A percentile compares a stretch with the other conserved stretches of the same genome.
Evolutionary conservation across 2,329 filamentous ascomycete species (phyloP).

Genomic region (Cladosporium sp.): DNA sequence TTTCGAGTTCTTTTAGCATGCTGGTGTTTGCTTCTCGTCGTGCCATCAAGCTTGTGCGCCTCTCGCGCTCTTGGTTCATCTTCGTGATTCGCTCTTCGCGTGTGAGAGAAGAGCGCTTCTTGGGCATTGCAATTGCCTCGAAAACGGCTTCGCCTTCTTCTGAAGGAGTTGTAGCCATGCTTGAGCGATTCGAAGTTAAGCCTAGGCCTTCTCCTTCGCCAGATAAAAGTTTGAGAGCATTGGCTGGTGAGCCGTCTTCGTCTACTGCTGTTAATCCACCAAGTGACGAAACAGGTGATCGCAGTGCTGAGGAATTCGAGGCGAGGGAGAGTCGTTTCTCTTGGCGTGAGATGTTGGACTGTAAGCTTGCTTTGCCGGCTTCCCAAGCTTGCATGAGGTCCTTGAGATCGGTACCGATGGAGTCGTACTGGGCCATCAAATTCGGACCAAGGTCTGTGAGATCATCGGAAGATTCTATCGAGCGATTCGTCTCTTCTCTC

Average conservation of each 20-base stretch:
- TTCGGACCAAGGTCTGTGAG: slow-evolving; percentile 64
- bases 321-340: slow-evolving; percentile 56
- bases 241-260: slow-evolving; percentile 55
- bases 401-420: slow-evolving; percentile 82
- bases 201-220: slow-evolving; percentile 64
- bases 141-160: slow-evolving; percentile 57
- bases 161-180: slow-evolving; percentile 48
- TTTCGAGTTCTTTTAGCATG: slow-evolving; percentile 91
- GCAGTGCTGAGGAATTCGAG: slow-evolving; percentile 36
- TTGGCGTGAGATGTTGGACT: slow-evolving; percentile 75
- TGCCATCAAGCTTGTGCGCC: slow-evolving; percentile 65
- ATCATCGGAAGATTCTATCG: slow-evolving; percentile 63
- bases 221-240: slow-evolving; percentile 73
- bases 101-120: slow-evolving; percentile 62
- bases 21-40: slow-evolving; percentile 75
- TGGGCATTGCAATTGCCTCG: slow-evolving; percentile 77
- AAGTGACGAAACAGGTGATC: slow-evolving; percentile 50
- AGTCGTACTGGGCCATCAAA: slow-evolving; percentile 87
- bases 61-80: slow-evolving; percentile 80
- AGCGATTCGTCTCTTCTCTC: slow-evolving; percentile 79
- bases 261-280: slow-evolving; percentile 57
- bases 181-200: slow-evolving; percentile 37
- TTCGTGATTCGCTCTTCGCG: slow-evolving; percentile 82
- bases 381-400: slow-evolving; percentile 48
- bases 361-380: slow-evolving; percentile 70